phyloP scores from a whole-genome alignment of 495 filamentous ascomycete species.

The Hyaloscypha bicolor region DNA sequence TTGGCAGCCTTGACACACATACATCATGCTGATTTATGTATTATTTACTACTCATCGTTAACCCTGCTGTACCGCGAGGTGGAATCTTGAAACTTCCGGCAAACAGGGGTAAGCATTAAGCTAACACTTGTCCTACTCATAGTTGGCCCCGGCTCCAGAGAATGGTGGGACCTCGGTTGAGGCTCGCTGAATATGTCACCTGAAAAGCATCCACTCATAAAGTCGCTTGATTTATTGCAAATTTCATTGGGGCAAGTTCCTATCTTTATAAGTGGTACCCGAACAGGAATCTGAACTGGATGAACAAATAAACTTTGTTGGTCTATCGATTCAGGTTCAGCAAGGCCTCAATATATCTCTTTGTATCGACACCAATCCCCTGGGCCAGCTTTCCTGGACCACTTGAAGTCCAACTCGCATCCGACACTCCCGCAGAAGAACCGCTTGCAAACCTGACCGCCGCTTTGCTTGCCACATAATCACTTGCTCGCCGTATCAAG shows the following conservation, averaged over 20 bases:
- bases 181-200: too few species aligned
- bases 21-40: too few species aligned
- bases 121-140: not conserved
- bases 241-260: too few species aligned
- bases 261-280: too few species aligned
- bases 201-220: too few species aligned
- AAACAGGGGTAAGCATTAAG: not conserved
- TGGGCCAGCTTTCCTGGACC: slow-evolving; percentile 68
- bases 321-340: slow-evolving; percentile 56
- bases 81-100: not conserved
- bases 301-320: not conserved
- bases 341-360: slow-evolving; percentile 82
- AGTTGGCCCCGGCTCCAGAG: not conserved
- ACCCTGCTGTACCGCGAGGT: too few species aligned
- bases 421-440: slow-evolving; percentile 29
- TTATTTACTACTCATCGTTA: too few species aligned
- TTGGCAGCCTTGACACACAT: too few species aligned
- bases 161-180: too few species aligned
- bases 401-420: slow-evolving; percentile 48
- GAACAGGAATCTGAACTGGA: too few species aligned
- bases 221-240: too few species aligned
- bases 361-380: slow-evolving; percentile 85
- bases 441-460: slow-evolving; percentile 30
- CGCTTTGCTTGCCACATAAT: slow-evolving; percentile 46
- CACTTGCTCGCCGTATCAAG: slow-evolving; percentile 76